Evolutionary conservation across 2,329 filamentous ascomycete species (phyloP).

Genomic region (Sporothrix brasiliensis): DNA sequence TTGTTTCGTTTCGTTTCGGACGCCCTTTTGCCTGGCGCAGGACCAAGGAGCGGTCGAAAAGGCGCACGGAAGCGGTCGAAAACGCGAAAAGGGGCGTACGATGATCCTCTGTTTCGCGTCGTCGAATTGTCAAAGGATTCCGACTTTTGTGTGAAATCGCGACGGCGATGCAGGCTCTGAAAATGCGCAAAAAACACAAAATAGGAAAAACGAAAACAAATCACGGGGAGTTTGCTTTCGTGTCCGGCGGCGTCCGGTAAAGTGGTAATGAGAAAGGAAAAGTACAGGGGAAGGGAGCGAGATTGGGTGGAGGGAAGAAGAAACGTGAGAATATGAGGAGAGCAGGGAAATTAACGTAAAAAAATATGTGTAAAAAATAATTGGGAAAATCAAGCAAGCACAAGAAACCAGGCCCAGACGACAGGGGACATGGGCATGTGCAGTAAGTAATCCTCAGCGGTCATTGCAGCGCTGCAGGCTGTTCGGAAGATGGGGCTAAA

Average conservation of each 20-base stretch:
- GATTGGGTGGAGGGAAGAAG: slow-evolving; percentile 11
- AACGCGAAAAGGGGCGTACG: not conserved
- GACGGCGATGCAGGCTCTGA: slow-evolving; percentile 6
- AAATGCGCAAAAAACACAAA: slow-evolving; percentile 3
- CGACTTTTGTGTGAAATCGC: not conserved
- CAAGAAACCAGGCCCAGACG: slow-evolving; percentile 19
- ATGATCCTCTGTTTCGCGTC: not conserved
- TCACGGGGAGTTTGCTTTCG: slow-evolving; percentile 23
- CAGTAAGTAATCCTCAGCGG: slow-evolving; percentile 22
- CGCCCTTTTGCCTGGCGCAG: not conserved
- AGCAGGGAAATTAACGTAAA: slow-evolving; percentile 30
- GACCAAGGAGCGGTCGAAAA: not conserved
- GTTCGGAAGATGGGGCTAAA: not conserved
- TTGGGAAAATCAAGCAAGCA: slow-evolving; percentile 28
- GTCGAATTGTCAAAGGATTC: not conserved
- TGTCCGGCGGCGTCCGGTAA: slow-evolving; percentile 21
- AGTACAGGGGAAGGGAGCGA: slow-evolving; percentile 1
- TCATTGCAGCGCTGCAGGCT: slow-evolving; percentile 11
- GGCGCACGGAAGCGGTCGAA: slow-evolving; percentile 5
- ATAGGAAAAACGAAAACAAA: not conserved
- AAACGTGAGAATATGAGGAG: slow-evolving; percentile 15
- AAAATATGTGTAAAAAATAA: slow-evolving; percentile 13
- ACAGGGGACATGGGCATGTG: slow-evolving; percentile 18
- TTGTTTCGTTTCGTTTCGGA: slow-evolving; percentile 8
- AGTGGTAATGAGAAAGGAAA: slow-evolving; percentile 10